Conservation (phyloP, 768 basidiomycete genomes). For the Russula vinacea region DNA sequence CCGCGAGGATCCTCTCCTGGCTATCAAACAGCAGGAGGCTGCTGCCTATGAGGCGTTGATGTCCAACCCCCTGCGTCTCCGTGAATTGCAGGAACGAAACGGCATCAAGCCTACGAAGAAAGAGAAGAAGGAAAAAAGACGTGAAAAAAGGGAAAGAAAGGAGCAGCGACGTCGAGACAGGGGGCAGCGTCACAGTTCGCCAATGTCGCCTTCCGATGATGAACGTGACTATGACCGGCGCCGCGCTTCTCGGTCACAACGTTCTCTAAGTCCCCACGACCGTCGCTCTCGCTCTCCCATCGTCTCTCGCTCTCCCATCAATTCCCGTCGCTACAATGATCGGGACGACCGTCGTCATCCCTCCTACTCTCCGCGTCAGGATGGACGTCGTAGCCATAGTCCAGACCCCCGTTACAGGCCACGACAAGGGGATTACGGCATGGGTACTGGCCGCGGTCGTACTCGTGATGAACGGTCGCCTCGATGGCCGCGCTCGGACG, state of each 20-base stretch:
- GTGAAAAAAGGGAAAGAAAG: conserved; percentile 48
- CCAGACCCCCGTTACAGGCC: conserved; percentile 21
- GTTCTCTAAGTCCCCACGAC: conserved; percentile 46
- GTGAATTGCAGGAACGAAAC: conserved; percentile 74
- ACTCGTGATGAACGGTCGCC: conserved; percentile 37
- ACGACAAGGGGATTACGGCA: conserved; percentile 29
- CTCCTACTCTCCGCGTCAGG: conserved; percentile 34
- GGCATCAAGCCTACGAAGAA: conserved; percentile 81
- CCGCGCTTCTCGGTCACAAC: conserved; percentile 35
- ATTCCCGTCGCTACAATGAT: conserved; percentile 37
- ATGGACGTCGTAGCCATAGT: conserved; percentile 31
- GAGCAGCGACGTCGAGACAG: conserved; percentile 30
- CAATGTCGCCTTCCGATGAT: conserved; percentile 34
- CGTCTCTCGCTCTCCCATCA: conserved; percentile 48
- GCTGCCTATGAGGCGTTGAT: conserved; percentile 83
- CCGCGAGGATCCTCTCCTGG: conserved; percentile 94
- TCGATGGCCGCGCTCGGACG: conserved; percentile 51
- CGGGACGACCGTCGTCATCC: conserved; percentile 20
- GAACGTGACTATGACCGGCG: conserved; percentile 37
- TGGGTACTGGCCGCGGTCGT: conserved; percentile 28
- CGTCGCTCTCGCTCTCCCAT: conserved; percentile 51
- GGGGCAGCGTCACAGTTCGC: conserved; percentile 31
- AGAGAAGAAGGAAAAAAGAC: conserved; percentile 61
- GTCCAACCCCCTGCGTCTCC: conserved; percentile 80
- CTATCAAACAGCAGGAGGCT: conserved; percentile 97